Base-by-base conservation (phyloP, 1,284 basidiomycete genomes). In the Trametes versicolor region DNA sequence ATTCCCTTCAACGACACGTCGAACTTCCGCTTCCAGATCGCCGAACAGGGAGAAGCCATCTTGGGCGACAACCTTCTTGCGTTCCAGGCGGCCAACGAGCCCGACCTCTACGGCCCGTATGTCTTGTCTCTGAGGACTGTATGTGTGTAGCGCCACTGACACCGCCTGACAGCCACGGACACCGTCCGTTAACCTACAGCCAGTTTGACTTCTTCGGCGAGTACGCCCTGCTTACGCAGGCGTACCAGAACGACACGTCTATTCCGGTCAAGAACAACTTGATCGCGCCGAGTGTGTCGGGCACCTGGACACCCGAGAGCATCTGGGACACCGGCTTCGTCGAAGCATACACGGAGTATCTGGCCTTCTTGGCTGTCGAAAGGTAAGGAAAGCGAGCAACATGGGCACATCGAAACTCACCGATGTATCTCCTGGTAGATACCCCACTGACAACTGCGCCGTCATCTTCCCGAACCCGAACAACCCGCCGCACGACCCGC, bases 61-160 rank as follows among this genome's bases (percentile, higher is more conserved):
- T 81, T 93, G 0, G 90, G 90, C 1, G 77, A 83, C 62, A 79
- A 83, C 67, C 82, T 92, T 8, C 75, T 87, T 41, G 89, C 86
- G 0, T 73, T 91, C 49, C 85, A 88, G 73, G 82, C 80, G 6
- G 88, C 87, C 4, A 93, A 93, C 75, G 91, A 93, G 74, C 91
- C 91, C 9, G 90, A 92, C 77, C 78, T 92, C 65, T 92, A 86
- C 72, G 74, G 71, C 1, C 51, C 62, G 65, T 74, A 69, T 17
- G 74, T 27, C 19, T n/a, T 29, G 12, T 17, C 19, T 17, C 48
- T 13, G 2, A 13, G 25, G 1, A 19, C 23, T 10, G 29, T 21
- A 81, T 19, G 71, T 13, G 1, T 49, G 25, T 29, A 15, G 1
- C 25, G n/a, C 48, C 12, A 21, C 36, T 36, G 45, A 60, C n/a